Evolutionary conservation across 495 filamentous ascomycete species (phyloP), one percentile per base, ranked within the genome.

Genomic region (Podospora conica): DNA sequence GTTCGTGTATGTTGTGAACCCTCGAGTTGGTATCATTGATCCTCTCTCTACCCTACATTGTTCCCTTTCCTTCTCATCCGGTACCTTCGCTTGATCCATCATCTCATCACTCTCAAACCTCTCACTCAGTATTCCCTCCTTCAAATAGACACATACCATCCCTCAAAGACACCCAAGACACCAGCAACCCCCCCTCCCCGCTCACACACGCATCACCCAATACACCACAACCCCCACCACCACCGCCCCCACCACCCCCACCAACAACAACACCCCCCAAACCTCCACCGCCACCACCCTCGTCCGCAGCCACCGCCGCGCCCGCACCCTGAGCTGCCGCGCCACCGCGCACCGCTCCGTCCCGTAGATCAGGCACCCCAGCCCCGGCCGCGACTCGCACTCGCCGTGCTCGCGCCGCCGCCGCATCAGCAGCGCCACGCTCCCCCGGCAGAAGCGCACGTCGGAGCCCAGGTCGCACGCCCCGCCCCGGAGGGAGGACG

Each of bases 391-490:
- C 3, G 78, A 79, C 65, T 85, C 82, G 66, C 82, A 85, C 70
- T 84, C 83, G 4, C 79, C 69, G 62, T 85, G 83, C 65, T 84
- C 79, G 62, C 83, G 73, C 54, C 83, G 71, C 21, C 83, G 75
- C 61, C 80, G 79, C 82, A 85, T 85, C 15, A 85, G 70, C 3
- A 85, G 65, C 22, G 73, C 73, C 1, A 85, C 78, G 58, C 79
- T 84, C 9, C 83, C 81, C 59, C 83, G 66, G 65, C 82, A 84
- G 68, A 85, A 85, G 54, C 76, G 69, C 64, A 81, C 66, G 67
- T 85, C 83, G 63, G 79, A 84, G 23, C 82, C 79, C 28, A 85
- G 60, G 60, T 84, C 82, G 55, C 83, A 85, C 6, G 74, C 69
- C 61, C 74, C 70, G 62, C 81, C 73, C n/a, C n/a, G n/a, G n/a